Evolutionary conservation across 1,284 basidiomycete species (phyloP).

Genomic region (Acaromyces ingoldii): DNA sequence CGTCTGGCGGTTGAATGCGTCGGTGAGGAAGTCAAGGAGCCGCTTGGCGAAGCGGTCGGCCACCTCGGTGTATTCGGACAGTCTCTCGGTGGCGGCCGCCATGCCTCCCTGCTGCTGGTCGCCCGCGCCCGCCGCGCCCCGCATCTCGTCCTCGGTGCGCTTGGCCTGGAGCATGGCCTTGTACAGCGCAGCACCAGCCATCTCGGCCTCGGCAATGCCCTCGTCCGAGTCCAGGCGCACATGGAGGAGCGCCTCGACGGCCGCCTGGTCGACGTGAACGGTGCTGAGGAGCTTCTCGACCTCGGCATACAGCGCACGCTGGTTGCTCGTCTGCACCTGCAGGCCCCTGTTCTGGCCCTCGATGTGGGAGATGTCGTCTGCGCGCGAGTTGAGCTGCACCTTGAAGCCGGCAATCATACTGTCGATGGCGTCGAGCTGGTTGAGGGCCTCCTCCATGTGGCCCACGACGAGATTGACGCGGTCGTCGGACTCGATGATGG

Average conservation of each 20-base stretch:
- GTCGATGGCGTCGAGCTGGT: slow-evolving; percentile 74
- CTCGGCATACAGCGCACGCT: slow-evolving; percentile 59
- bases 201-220: slow-evolving; percentile 67
- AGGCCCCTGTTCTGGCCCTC: slow-evolving; percentile 94
- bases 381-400: slow-evolving; percentile 40
- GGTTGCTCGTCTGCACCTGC: slow-evolving; percentile 96
- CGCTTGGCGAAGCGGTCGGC: slow-evolving; percentile 87
- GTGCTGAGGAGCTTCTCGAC: slow-evolving; percentile 65
- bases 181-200: slow-evolving; percentile 81
- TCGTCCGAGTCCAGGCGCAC: slow-evolving; percentile 73
- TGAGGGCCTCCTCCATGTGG: slow-evolving; percentile 78
- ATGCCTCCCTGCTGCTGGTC: slow-evolving; percentile 54
- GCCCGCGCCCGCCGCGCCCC: slow-evolving; percentile 7
- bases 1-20: slow-evolving; percentile 66
- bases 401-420: slow-evolving; percentile 44
- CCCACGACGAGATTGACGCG: slow-evolving; percentile 80
- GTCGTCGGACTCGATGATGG: slow-evolving; percentile 84
- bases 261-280: slow-evolving; percentile 77
- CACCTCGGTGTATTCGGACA: slow-evolving; percentile 81
- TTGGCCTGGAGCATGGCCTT: slow-evolving; percentile 87
- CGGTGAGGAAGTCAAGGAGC: slow-evolving; percentile 77
- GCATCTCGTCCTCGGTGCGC: slow-evolving; percentile 46
- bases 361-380: slow-evolving; percentile 84
- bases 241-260: slow-evolving; percentile 72
- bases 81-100: slow-evolving; percentile 75